Percentiles rank a stretch among this genome's conserved stretches.
phyloP scores from a whole-genome alignment of 169 alveolate species.

The Toxoplasma gondii region DNA sequence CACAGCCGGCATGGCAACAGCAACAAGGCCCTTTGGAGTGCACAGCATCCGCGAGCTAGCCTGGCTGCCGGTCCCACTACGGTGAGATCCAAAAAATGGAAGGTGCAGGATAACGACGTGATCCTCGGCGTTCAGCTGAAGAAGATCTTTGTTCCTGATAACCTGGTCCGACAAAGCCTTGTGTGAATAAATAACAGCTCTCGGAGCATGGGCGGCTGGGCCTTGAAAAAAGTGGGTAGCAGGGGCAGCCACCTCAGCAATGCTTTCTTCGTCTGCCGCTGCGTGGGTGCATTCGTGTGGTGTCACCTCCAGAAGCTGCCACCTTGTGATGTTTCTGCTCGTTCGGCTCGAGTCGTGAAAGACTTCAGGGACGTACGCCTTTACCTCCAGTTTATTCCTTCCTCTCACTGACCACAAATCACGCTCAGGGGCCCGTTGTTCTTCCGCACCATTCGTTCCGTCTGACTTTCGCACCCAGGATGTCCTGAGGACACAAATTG shows the following conservation, averaged over 20 bases:
- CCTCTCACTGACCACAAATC: not conserved
- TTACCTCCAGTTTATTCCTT: not conserved
- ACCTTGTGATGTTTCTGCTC: not conserved
- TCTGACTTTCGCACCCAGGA: not conserved
- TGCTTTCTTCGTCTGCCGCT: not conserved
- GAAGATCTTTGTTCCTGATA: not conserved
- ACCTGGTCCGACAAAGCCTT: slow-evolving; percentile 10
- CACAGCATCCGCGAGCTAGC: not conserved
- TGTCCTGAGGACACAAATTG: slow-evolving; percentile 2
- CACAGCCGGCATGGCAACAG: slow-evolving; percentile 31
- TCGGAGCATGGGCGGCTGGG: slow-evolving; percentile 1
- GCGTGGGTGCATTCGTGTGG: not conserved
- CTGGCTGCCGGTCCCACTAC: not conserved
- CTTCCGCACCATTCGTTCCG: not conserved
- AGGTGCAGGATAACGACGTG: not conserved
- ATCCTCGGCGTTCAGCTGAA: not conserved
- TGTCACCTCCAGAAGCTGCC: not conserved
- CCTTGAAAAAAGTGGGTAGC: not conserved
- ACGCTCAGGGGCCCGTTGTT: not conserved
- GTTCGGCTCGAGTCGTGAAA: not conserved
- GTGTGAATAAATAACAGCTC: not conserved
- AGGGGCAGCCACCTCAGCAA: not conserved
- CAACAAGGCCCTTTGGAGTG: slow-evolving; percentile 28
- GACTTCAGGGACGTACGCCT: slow-evolving; percentile 18
- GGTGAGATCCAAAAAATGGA: not conserved